phyloP scores from a whole-genome alignment of 306 rosid genomes.

The Trifolium dubium region DNA sequence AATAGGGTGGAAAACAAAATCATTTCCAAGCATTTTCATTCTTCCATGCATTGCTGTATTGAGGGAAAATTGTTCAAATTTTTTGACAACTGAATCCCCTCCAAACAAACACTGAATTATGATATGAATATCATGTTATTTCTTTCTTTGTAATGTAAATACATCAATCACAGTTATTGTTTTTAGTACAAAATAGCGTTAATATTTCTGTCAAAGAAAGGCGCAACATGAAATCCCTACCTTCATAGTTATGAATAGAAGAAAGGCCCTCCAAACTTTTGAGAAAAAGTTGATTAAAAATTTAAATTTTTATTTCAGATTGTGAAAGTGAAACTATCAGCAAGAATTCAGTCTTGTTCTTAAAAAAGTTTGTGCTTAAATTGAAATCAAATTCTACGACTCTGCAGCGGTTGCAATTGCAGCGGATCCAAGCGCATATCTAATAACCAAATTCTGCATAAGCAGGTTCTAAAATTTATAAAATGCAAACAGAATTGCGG shows the following conservation, averaged over 20 bases:
- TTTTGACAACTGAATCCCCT: constrained; percentile 2
- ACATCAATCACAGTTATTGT: background rate
- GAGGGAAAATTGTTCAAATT: constrained; percentile 6
- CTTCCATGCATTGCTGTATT: background rate
- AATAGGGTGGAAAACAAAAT: constrained; percentile 34
- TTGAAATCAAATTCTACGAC: background rate
- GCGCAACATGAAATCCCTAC: no score
- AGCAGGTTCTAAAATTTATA: background rate
- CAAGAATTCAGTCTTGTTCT: constrained; percentile 2
- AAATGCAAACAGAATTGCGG: background rate
- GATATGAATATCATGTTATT: background rate
- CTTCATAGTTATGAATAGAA: no score
- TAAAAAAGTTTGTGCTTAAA: no score
- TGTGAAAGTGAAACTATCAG: background rate
- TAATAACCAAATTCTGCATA: no score
- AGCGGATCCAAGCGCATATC: background rate
- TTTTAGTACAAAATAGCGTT: no score
- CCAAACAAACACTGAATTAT: background rate
- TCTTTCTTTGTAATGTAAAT: background rate
- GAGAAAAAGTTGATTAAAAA: background rate
- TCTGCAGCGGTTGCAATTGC: background rate
- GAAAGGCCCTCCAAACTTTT: background rate
- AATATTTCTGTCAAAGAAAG: no score
- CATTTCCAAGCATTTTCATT: constrained; percentile 28
- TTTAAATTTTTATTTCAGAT: no score